Base-by-base conservation (phyloP, 73 alveolate genomes). In the Durusdinium trenchii region DNA sequence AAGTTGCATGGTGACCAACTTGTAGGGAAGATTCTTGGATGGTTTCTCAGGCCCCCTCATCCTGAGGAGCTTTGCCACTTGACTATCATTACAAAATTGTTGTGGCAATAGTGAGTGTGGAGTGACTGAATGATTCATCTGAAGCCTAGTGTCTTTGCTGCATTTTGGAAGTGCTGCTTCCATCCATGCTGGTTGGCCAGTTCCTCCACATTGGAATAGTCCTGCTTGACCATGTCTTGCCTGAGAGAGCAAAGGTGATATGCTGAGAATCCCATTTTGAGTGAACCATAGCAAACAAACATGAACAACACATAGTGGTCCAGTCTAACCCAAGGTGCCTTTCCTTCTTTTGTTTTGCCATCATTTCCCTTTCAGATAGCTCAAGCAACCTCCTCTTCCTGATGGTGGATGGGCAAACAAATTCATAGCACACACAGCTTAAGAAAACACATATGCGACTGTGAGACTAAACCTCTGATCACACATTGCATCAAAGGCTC, bases 31-130 rank as follows among this genome's bases (percentile, higher is more conserved):
- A 40, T 76, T 76, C 10, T 42, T 76, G 30, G 62, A 54, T 43
- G 87, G 62, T 60, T 45, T 76, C 30, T 76, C 87, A 12, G 87
- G 60, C 42, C 87, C 87, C 40, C 87, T 76, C 87, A 76, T 35
- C 87, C 87, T 76, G 10, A 76, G 87, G 26, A 23, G 10, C 28
- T 32, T 60, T 36, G 40, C 54, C 14, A 36, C 84, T 35, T 38
- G 5, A 48, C 6, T 6, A 73, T 10, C 84, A 23, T 32, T 60
- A 2, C 73, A 60, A 60, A 57, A 57, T 57, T 12, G 69, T 23
- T 57, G 69, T n/a, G n/a, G n/a, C n/a, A n/a, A n/a, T n/a, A n/a
- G n/a, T n/a, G n/a, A n/a, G n/a, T n/a, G n/a, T n/a, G n/a, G n/a
- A n/a, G n/a, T n/a, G 45, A 76, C 54, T 42, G 43, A 18, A 14